A percentile compares a stretch with the other conserved stretches of the same genome.
Evolutionary conservation across 345 rosid species (phyloP).

Genomic region (Nephelium lappaceum): DNA sequence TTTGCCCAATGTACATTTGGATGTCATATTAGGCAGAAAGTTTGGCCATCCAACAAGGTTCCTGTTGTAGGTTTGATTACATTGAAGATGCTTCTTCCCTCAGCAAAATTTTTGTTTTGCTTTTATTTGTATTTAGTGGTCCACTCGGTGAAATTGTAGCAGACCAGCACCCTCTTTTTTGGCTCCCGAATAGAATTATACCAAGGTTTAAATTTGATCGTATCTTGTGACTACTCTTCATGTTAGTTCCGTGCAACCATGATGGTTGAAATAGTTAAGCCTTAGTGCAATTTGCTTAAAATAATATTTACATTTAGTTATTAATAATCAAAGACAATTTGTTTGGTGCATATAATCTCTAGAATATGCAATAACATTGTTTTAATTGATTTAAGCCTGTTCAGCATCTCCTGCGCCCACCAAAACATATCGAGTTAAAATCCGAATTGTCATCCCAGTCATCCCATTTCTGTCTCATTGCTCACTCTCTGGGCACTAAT

Average conservation of each 20-base stretch:
- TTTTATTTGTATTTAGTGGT: slow-evolving; percentile 19
- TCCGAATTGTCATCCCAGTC: no score
- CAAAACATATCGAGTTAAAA: no score
- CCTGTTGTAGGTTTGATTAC: slow-evolving; percentile 18
- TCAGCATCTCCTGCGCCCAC: no score
- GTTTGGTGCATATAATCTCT: no score
- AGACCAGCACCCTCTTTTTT: background rate
- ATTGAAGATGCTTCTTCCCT: slow-evolving; percentile 22
- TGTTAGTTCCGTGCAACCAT: background rate
- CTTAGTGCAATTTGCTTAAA: background rate
- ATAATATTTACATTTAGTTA: no score
- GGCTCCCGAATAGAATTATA: slow-evolving; percentile 10
- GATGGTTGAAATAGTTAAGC: background rate
- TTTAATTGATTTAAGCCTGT: no score
- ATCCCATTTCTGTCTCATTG: no score
- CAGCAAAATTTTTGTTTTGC: slow-evolving; percentile 22
- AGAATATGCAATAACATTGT: no score
- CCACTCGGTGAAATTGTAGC: background rate
- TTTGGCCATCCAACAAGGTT: slow-evolving; percentile 10
- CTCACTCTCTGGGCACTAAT: no score
- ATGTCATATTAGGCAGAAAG: slow-evolving; percentile 25
- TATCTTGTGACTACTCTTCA: background rate
- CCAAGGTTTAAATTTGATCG: slow-evolving; percentile 1
- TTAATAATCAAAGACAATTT: no score
- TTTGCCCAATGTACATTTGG: slow-evolving; percentile 30